Evolutionary conservation across 2,329 filamentous ascomycete genomes (phyloP), one percentile per base, ranked within the genome.

Genomic region (Venturia carpophila): DNA sequence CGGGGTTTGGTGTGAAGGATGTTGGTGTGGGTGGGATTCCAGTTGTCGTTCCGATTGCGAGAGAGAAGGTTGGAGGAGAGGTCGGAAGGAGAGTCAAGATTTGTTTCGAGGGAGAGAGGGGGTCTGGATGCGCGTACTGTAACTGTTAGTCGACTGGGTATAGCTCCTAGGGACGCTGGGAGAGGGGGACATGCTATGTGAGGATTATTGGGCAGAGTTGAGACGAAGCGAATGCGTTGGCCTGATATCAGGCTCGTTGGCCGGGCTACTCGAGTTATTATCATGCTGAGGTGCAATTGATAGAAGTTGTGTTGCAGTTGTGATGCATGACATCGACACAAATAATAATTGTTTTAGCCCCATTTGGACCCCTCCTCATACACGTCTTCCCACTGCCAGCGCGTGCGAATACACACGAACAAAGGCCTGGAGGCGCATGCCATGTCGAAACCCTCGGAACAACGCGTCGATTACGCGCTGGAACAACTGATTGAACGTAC

Each of bases 401-500:
- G 52, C 52, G 52, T n/a, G 1, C 27, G 27, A 19, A 58, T n/a
- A 9, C 52, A 21, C 21, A 58, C 52, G n/a, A 58, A 58, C 30
- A 37, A 58, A n/a, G 19, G 17, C 19, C 52, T 37, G 30, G 30
- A 58, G 11, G 34, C 49, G 30, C 49, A 13, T 7, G 24, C 10
- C 47, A 64, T 64, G 63, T 64, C 49, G 6, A 64, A 64, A 64
- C 30, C 63, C 49, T 58, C 47, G 21, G 63, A 47, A 43, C 34
- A 58, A 55, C 63, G 63, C 47, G 47, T 64, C 17, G 63, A 52
- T 34, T 56, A 64, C 75, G 91, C 90, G 74, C 86, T 95, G 74
- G 85, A 90, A 74, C 87, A 88, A 76, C 82, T 96, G 73, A 86
- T 95, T 73, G 81, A 87, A 71, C 87, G 89, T 72, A 80, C 93